Conservation (phyloP, 2,329 filamentous ascomycete species). For the Aphanocladium album region DNA sequence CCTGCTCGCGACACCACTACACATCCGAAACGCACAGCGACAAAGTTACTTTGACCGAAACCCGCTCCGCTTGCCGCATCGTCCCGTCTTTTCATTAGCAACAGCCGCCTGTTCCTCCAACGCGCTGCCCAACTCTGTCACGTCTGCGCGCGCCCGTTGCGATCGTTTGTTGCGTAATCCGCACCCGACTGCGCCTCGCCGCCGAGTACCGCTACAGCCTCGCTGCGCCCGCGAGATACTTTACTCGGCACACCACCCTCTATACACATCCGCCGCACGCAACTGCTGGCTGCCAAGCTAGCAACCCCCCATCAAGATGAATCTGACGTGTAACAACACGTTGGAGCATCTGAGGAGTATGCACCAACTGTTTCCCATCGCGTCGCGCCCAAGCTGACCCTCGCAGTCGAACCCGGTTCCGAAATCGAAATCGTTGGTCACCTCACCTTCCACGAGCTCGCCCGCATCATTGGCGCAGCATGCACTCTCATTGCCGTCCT, state of each 20-base stretch:
- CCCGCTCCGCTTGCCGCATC: too few species aligned
- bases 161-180: not conserved
- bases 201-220: not conserved
- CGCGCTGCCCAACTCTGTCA: not conserved
- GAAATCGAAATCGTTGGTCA: conserved; percentile 43
- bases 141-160: not conserved
- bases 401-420: conserved; percentile 36
- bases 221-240: not conserved
- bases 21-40: not conserved
- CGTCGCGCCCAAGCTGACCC: not conserved
- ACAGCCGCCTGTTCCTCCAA: not conserved
- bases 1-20: too few species aligned
- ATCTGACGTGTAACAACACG: conserved; percentile 38
- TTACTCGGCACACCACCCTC: not conserved
- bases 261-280: not conserved
- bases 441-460: conserved; percentile 51
- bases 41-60: not conserved
- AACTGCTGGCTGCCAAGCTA: not conserved
- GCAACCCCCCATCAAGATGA: conserved; percentile 22
- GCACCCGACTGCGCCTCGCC: not conserved
- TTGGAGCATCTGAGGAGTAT: conserved; percentile 40
- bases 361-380: conserved; percentile 11
- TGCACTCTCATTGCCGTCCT: conserved; percentile 46
- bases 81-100: not conserved
- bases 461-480: conserved; percentile 45